These are phyloP conservation scores for Phoma sp. DNA, from an alignment of 2,329 filamentous ascomycete genomes.

Conservation along the genomic window DNA sequence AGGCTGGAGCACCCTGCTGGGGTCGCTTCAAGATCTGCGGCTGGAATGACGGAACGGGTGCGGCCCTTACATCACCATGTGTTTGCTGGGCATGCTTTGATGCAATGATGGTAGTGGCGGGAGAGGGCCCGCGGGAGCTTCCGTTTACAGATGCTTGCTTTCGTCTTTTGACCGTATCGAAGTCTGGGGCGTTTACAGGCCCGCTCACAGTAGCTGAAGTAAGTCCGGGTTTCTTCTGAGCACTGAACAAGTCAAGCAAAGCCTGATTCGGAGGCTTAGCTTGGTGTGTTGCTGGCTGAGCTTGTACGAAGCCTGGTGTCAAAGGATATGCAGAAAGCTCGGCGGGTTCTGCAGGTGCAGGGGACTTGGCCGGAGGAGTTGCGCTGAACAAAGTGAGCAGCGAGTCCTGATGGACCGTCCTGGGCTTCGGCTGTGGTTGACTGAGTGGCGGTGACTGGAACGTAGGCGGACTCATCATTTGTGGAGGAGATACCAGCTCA, in stretches of 20 bases:
- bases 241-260: constrained; percentile 29
- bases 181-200: constrained; percentile 53
- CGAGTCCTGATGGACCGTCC: constrained; percentile 54
- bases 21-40: constrained; percentile 48
- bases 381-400: constrained; percentile 56
- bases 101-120: constrained; percentile 19
- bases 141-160: constrained; percentile 29
- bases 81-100: constrained; percentile 14
- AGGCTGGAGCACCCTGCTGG: constrained; percentile 32
- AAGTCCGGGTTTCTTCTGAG: constrained; percentile 30
- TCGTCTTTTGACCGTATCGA: constrained; percentile 48
- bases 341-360: constrained; percentile 46
- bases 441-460: constrained; percentile 40
- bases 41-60: constrained; percentile 36
- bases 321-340: constrained; percentile 57
- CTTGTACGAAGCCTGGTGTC: constrained; percentile 42
- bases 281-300: constrained; percentile 28
- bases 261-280: constrained; percentile 26
- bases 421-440: constrained; percentile 45
- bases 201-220: constrained; percentile 52
- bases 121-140: constrained; percentile 40
- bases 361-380: constrained; percentile 31
- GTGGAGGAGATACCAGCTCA: constrained; percentile 37
- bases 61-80: constrained; percentile 9
- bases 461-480: constrained; percentile 37